phyloP scores from a whole-genome alignment of 805 yeast species.

The Candida boidinii region DNA sequence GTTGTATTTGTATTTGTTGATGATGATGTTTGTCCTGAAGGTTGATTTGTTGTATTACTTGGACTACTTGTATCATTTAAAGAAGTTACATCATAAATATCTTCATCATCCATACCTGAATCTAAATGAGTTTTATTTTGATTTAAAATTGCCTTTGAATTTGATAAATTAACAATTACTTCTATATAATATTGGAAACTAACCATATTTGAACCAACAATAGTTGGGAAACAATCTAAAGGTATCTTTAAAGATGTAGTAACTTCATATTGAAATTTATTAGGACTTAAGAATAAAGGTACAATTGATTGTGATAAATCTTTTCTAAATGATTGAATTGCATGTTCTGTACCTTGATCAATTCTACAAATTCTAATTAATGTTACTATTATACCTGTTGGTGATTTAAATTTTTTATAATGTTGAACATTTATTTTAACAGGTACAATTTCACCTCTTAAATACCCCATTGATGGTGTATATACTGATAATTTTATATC shows the following conservation, averaged over 20 bases:
- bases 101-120: slow-evolving; percentile 8
- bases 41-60: no score
- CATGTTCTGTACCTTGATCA: slow-evolving; percentile 47
- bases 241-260: slow-evolving; percentile 67
- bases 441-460: slow-evolving; percentile 75
- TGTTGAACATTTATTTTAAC: slow-evolving; percentile 61
- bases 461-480: slow-evolving; percentile 56
- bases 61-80: no score
- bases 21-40: no score
- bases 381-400: slow-evolving; percentile 71
- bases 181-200: slow-evolving; percentile 82
- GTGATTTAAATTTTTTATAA: slow-evolving; percentile 57
- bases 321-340: slow-evolving; percentile 69
- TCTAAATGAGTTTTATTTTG: slow-evolving; percentile 7
- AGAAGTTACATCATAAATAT: slow-evolving; percentile 3
- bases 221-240: slow-evolving; percentile 79
- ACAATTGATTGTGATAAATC: slow-evolving; percentile 71
- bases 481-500: slow-evolving; percentile 34
- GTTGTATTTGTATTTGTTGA: no score
- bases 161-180: slow-evolving; percentile 72
- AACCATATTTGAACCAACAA: slow-evolving; percentile 59
- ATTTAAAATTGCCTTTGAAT: slow-evolving; percentile 19
- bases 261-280: slow-evolving; percentile 44
- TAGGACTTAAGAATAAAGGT: slow-evolving; percentile 74
- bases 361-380: slow-evolving; percentile 73